Evolutionary conservation across 768 basidiomycete species (phyloP).

Genomic region (Coprinopsis strossmayeri): DNA sequence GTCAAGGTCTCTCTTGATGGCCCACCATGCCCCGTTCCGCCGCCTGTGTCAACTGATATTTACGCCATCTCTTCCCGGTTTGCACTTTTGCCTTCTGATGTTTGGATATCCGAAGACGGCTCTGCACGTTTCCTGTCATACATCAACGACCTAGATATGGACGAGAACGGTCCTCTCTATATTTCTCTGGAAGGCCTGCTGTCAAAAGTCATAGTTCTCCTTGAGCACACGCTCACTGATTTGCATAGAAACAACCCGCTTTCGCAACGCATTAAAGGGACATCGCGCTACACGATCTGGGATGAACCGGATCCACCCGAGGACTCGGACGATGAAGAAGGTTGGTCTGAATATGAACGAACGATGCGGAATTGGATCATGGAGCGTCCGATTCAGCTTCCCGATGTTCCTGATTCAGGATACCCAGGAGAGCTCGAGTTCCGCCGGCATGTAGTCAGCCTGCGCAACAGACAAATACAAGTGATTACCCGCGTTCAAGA

Average conservation of each 20-base stretch:
- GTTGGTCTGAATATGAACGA: conserved; percentile 35
- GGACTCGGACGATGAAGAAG: conserved; percentile 42
- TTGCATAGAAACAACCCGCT: conserved; percentile 43
- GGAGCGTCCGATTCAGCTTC: conserved; percentile 36
- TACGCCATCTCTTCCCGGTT: conserved; percentile 35
- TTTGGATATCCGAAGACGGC: conserved; percentile 26
- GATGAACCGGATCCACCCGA: conserved; percentile 45
- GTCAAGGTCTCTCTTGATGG: conserved; percentile 23
- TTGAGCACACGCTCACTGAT: conserved; percentile 48
- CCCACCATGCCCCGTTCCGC: conserved; percentile 19
- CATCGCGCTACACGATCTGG: conserved; percentile 36
- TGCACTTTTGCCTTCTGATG: conserved; percentile 39
- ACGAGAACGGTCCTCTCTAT: conserved; percentile 22
- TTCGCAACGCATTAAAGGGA: conserved; percentile 33
- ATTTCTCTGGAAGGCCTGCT: conserved; percentile 26
- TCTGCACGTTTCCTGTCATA: conserved; percentile 35
- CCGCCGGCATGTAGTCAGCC: conserved; percentile 29
- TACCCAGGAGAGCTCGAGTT: conserved; percentile 42
- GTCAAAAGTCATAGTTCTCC: conserved; percentile 35
- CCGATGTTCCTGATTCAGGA: conserved; percentile 35
- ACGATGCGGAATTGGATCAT: conserved; percentile 37
- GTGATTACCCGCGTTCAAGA: conserved; percentile 36
- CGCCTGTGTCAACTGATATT: conserved; percentile 24
- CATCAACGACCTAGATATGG: conserved; percentile 47
- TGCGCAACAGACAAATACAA: conserved; percentile 34